Conservation (phyloP, 2,329 filamentous ascomycete species). For the Allantophomopsis cytisporea region DNA sequence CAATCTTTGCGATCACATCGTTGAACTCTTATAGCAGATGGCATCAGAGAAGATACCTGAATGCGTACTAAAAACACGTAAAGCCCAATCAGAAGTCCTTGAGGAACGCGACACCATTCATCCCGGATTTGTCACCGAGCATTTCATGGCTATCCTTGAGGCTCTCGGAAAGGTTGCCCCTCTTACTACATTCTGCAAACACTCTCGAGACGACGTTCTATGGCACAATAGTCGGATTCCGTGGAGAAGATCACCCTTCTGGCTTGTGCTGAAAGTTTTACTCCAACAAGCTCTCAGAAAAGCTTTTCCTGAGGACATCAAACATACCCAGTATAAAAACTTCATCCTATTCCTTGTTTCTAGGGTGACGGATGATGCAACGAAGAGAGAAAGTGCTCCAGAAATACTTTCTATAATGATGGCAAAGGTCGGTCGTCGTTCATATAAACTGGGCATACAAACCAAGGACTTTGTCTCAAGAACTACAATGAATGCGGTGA, state of each 20-base stretch:
- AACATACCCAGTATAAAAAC: too few species aligned
- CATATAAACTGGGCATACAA: conserved; percentile 28
- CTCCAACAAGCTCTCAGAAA: too few species aligned
- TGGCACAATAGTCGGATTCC: conserved; percentile 22
- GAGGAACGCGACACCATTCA: conserved; percentile 34
- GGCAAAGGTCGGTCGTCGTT: conserved; percentile 27
- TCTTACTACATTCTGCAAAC: conserved; percentile 21
- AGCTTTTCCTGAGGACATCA: too few species aligned
- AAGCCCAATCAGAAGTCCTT: conserved; percentile 19
- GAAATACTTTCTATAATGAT: conserved; percentile 24
- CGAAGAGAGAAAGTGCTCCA: too few species aligned
- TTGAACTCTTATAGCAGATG: conserved; percentile 20
- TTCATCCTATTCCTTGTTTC: too few species aligned
- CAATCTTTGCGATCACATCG: conserved; percentile 15
- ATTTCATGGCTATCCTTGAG: conserved; percentile 28
- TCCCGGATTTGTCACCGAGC: conserved; percentile 36
- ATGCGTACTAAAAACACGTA: conserved; percentile 21
- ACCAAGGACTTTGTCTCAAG: too few species aligned
- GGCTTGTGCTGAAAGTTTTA: conserved; percentile 38
- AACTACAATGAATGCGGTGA: too few species aligned
- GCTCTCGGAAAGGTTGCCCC: conserved; percentile 24
- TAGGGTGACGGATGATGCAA: too few species aligned
- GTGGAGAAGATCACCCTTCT: conserved; percentile 38
- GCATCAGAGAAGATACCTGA: conserved; percentile 19
- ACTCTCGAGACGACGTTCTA: conserved; percentile 38